Evolutionary conservation across 805 yeast species (phyloP), one percentile per base, ranked within the genome.

Genomic region (Cyberlindnera saturnus): DNA sequence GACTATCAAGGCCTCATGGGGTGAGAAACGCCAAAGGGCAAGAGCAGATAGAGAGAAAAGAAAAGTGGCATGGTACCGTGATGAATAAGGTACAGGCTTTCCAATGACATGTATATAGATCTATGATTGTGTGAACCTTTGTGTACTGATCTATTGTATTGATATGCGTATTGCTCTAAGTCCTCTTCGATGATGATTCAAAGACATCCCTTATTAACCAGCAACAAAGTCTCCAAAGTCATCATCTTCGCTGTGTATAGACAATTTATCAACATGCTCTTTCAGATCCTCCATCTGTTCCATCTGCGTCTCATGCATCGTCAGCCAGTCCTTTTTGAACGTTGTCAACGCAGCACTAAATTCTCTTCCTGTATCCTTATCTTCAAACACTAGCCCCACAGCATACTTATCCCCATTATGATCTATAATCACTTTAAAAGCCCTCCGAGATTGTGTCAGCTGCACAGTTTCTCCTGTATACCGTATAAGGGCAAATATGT

Each of bases 11-110:
- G 53, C 63, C 16, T 50, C 59, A 43, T 81, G 86, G 86, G 60
- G 69, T 43, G 69, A 64, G 39, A 62, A 65, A 41, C 74, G 74
- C 52, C 53, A 55, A 14, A 56, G 66, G 19, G 81, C 85, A 9
- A 70, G 82, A 51, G 59, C 60, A 15, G 87, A 82, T 51, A 69
- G 82, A 53, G 59, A 63, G 48, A 79, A 79, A 62, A 71, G 91
- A 62, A 74, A 71, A 46, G 63, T 71, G 48, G 57, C 71, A 54
- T 82, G 91, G 91, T 74, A 81, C 50, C 70, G 82, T 38, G 60
- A 57, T 36, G 59, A 53, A 39, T 57, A 36, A 47, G 3, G 5
- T 23, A 23, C 28, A 23, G 28, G 28, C 28, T 23, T 23, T 23
- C 28, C 28, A 23, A 23, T 23, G 16, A 20, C 29, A 13, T 33